Conservation (phyloP, 495 filamentous ascomycete genomes). For the Usnea hakonensis region DNA sequence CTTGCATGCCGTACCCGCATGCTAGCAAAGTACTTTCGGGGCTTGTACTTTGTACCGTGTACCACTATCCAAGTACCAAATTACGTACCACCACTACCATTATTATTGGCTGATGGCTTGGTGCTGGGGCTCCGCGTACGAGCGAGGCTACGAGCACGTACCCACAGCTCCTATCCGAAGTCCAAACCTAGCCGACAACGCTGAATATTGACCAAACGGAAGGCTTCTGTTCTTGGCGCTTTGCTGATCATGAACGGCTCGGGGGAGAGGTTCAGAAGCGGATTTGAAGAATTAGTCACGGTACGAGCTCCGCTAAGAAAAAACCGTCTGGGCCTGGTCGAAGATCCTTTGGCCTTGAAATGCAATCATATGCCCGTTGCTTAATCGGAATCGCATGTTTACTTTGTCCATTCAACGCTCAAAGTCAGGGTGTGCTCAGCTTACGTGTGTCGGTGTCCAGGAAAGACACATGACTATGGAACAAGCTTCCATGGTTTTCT, state of each 20-base stretch:
- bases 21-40: neutral
- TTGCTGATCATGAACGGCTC: neutral
- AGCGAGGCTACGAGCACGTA: conserved; percentile 6
- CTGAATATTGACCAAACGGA: neutral
- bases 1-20: conserved; percentile 13
- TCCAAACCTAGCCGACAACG: conserved; percentile 1
- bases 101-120: no score
- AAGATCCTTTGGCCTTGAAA: neutral
- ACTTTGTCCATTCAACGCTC: neutral
- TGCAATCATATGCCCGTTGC: neutral
- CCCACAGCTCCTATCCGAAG: neutral
- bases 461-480: neutral
- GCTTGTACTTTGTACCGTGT: neutral
- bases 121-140: no score
- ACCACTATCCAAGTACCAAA: neutral
- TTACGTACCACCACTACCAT: no score
- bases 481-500: neutral
- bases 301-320: neutral
- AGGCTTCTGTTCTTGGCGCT: neutral
- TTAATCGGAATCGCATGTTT: neutral
- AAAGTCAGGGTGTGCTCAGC: neutral
- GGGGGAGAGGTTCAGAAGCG: no score
- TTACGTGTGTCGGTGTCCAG: neutral
- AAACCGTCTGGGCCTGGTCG: neutral
- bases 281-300: neutral